Base-by-base conservation (phyloP, 2,329 filamentous ascomycete species). In the Cladorrhinum sp. region DNA sequence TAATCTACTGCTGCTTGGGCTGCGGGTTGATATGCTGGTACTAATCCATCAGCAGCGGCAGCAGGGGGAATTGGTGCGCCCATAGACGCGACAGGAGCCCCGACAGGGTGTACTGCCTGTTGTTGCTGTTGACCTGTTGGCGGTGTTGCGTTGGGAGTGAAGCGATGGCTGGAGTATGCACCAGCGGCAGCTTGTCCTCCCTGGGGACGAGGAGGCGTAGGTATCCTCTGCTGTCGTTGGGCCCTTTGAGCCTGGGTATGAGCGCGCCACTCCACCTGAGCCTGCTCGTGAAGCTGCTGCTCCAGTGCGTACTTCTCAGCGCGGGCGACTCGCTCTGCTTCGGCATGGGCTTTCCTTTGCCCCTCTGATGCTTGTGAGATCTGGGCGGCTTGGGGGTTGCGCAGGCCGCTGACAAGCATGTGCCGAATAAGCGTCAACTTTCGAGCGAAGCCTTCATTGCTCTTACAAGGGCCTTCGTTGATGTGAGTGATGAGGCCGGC, bases 391-490 rank as follows among this genome's bases (percentile, higher is more conserved):
- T 57, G 55, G 12, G 60, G 60, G 3, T 55, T 58, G 46, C 57
- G 48, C 12, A 62, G 24, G 16, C 23, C 21, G 12, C 18, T 56
- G 23, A 54, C 30, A 21, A 57, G 62, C 60, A 64, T 30, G 39
- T 59, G 36, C 16, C 53, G 39, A 21, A 64, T 39, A 18, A 61
- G 39, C 3, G 49, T 24, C 14, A 64, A 48, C 48, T 61, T 62
- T 6, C 42, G 14, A 9, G n/a, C 1, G 23, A 59, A 64, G 36
- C 33, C 42, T 46, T 57, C 55, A 23, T 62, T 55, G 30, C 55
- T 61, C 30, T 48, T 55, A 23, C 63, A 64, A 21, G 55, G 52
- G 18, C 48, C 52, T 16, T 55, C 18, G 39, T 55, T 36, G 24
- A 61, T 52, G 53, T 64, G 63, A 33, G 12, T 14, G 30, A 55